Conservation (phyloP, 2,329 filamentous ascomycete species). For the Tolypocladium nubicola region DNA sequence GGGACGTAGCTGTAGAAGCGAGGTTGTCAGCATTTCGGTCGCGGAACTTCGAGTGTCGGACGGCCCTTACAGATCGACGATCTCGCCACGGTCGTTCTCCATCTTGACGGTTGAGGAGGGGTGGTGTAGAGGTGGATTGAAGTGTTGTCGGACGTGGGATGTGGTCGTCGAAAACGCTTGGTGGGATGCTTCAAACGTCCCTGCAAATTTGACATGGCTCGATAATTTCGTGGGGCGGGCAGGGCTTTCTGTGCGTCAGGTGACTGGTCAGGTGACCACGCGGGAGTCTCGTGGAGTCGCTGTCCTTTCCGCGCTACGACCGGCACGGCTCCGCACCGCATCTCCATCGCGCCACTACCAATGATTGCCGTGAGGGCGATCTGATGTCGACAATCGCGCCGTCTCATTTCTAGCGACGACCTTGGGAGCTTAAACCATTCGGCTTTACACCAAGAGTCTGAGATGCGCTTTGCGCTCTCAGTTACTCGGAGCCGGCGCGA, state of each 20-base stretch:
- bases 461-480: conserved; percentile 38
- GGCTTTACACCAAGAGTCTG: conserved; percentile 17
- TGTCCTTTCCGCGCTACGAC: neutral
- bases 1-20: conserved; percentile 68
- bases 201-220: conserved; percentile 22
- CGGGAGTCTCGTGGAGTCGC: conserved; percentile 14
- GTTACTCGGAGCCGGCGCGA: conserved; percentile 13
- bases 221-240: conserved; percentile 24
- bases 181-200: conserved; percentile 17
- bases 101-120: conserved; percentile 50
- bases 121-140: conserved; percentile 14
- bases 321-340: neutral
- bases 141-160: conserved; percentile 18
- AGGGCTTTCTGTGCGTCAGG: conserved; percentile 25
- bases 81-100: conserved; percentile 99
- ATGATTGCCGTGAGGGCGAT: neutral
- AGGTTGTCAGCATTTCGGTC: conserved; percentile 16
- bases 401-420: neutral
- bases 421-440: conserved; percentile 10
- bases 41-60: conserved; percentile 4
- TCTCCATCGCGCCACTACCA: neutral
- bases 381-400: neutral
- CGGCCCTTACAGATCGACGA: conserved; percentile 86
- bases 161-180: conserved; percentile 18
- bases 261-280: conserved; percentile 23